A percentile compares a stretch with the other conserved stretches of the same genome.
Evolutionary conservation across 176 grass and related monocot genomes (phyloP).

Genomic region (Aegilops bicornis): DNA sequence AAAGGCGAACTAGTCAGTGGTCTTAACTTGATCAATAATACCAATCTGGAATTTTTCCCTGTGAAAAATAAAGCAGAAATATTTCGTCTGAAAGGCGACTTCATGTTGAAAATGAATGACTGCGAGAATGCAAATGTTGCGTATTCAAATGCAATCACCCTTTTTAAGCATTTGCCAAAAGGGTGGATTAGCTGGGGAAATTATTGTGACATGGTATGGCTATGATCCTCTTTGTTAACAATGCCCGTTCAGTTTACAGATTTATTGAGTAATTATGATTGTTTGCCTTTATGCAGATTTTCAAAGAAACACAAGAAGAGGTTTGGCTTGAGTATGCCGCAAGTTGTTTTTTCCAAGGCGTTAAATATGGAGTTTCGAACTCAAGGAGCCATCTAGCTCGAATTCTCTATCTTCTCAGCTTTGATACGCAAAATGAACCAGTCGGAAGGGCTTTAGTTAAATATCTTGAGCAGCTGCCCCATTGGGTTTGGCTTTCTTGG

Average conservation of each 20-base stretch:
- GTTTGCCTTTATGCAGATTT: slow-evolving; percentile 52
- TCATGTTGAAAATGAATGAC: slow-evolving; percentile 87
- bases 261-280: slow-evolving; percentile 3
- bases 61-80: slow-evolving; percentile 97
- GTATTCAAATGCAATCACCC: slow-evolving; percentile 89
- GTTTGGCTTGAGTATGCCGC: slow-evolving; percentile 91
- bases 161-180: slow-evolving; percentile 97
- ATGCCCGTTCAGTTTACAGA: slow-evolving; percentile 9
- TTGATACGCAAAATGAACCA: slow-evolving; percentile 90
- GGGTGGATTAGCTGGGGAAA: slow-evolving; percentile 99
- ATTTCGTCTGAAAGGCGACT: slow-evolving; percentile 92
- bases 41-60: slow-evolving; percentile 97
- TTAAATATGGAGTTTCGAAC: slow-evolving; percentile 95
- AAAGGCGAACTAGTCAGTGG: slow-evolving; percentile 93
- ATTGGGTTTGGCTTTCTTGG: slow-evolving; percentile 99
- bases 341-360: slow-evolving; percentile 95
- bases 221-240: slow-evolving; percentile 10
- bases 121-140: slow-evolving; percentile 66
- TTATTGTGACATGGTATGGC: slow-evolving; percentile 96
- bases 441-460: slow-evolving; percentile 90
- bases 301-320: slow-evolving; percentile 90
- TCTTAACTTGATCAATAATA: slow-evolving; percentile 91
- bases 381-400: slow-evolving; percentile 92
- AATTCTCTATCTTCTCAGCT: slow-evolving; percentile 96
- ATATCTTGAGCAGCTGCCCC: slow-evolving; percentile 95